Evolutionary conservation across 2,329 filamentous ascomycete genomes (phyloP).

Genomic region (Hypoxylon sp.): DNA sequence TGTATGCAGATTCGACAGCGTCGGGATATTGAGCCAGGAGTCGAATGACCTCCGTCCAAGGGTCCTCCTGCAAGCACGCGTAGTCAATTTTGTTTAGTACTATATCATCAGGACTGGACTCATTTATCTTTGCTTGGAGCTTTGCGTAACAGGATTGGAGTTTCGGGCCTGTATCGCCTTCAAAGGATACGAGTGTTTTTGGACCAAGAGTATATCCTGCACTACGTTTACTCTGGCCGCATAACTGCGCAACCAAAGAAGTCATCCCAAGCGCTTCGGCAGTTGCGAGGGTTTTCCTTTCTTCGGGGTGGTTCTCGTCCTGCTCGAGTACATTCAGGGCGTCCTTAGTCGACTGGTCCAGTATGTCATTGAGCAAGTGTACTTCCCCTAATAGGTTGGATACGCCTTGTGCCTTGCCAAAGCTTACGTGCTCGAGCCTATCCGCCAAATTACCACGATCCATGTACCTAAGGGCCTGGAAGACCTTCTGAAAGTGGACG

Average conservation of each 20-base stretch:
- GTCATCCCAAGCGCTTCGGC: slow-evolving; percentile 22
- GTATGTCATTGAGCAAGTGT: slow-evolving; percentile 57
- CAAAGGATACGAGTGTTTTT: slow-evolving; percentile 82
- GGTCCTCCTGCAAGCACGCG: slow-evolving; percentile 24
- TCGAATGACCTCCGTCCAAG: slow-evolving; percentile 61
- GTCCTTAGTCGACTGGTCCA: slow-evolving; percentile 17
- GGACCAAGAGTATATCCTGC: slow-evolving; percentile 73
- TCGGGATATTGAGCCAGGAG: slow-evolving; percentile 70
- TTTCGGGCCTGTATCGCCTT: slow-evolving; percentile 86
- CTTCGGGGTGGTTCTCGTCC: not conserved
- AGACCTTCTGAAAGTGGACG: slow-evolving; percentile 47
- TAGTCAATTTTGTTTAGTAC: slow-evolving; percentile 66
- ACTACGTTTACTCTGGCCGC: slow-evolving; percentile 59
- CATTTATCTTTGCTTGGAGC: slow-evolving; percentile 70
- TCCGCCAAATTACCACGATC: slow-evolving; percentile 45
- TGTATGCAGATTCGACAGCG: slow-evolving; percentile 68
- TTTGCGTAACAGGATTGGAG: slow-evolving; percentile 84
- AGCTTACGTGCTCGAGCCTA: slow-evolving; percentile 52
- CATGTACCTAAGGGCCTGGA: slow-evolving; percentile 50
- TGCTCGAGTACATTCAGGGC: not conserved
- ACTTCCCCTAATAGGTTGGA: slow-evolving; percentile 57
- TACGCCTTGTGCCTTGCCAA: slow-evolving; percentile 58
- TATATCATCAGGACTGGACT: slow-evolving; percentile 60
- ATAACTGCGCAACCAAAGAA: slow-evolving; percentile 29
- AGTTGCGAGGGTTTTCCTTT: slow-evolving; percentile 7